phyloP scores from a whole-genome alignment of 169 alveolate species.

The Plasmodium knowlesi region DNA sequence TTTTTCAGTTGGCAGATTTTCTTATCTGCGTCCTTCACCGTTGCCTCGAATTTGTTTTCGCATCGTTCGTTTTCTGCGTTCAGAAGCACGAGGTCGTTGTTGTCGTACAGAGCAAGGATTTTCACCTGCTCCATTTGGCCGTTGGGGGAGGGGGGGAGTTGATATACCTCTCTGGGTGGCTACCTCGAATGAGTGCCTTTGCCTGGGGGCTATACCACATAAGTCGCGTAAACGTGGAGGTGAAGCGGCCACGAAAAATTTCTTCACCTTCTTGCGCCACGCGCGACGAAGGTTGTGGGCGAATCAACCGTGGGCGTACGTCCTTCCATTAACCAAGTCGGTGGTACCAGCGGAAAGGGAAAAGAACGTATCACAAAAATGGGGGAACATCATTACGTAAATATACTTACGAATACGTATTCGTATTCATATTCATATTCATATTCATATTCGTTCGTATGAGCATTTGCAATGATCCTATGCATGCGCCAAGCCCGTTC shows the following conservation, averaged over 20 bases:
- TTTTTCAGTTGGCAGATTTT: constrained; percentile 42
- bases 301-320: background rate
- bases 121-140: constrained; percentile 55
- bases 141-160: background rate
- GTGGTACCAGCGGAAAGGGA: background rate
- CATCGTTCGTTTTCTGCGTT: constrained; percentile 66
- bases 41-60: constrained; percentile 45
- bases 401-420: background rate
- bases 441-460: background rate
- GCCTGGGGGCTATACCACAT: background rate
- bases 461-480: background rate
- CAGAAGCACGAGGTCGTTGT: constrained; percentile 39
- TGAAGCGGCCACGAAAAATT: background rate
- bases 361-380: background rate
- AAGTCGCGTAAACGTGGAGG: background rate
- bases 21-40: constrained; percentile 64
- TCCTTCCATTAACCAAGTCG: background rate
- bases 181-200: background rate
- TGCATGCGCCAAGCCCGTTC: background rate
- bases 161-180: background rate
- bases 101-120: constrained; percentile 38
- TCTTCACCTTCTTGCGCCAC: background rate
- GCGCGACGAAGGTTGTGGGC: background rate
- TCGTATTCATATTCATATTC: background rate
- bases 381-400: background rate